Evolutionary conservation across 1,284 basidiomycete species (phyloP).

Genomic region (Cystobasidium pallidum): DNA sequence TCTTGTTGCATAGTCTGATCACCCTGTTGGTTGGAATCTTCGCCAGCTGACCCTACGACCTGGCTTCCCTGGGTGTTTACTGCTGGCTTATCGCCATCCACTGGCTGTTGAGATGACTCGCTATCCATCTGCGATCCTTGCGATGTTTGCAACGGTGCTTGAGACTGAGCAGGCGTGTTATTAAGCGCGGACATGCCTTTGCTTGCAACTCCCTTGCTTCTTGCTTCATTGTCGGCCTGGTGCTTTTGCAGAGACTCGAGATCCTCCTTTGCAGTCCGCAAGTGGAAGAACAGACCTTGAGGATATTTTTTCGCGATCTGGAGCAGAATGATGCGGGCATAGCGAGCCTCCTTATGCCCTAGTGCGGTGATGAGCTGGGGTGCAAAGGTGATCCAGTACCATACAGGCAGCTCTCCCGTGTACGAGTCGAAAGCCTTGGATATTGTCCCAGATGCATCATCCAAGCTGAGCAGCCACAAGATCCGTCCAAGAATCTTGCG

Average conservation of each 20-base stretch:
- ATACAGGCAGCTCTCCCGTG: slow-evolving; percentile 93
- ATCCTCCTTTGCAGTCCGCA: slow-evolving; percentile 91
- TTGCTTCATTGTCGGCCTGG: slow-evolving; percentile 50
- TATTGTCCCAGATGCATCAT: slow-evolving; percentile 75
- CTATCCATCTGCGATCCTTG: slow-evolving; percentile 37
- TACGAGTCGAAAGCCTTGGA: slow-evolving; percentile 92
- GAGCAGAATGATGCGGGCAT: slow-evolving; percentile 85
- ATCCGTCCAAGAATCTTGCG: slow-evolving; percentile 89
- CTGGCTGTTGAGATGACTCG: slow-evolving; percentile 32
- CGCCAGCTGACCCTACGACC: not conserved
- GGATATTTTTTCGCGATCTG: slow-evolving; percentile 88
- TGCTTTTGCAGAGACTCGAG: slow-evolving; percentile 62
- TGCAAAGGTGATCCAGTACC: slow-evolving; percentile 99
- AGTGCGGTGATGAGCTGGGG: slow-evolving; percentile 93
- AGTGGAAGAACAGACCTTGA: slow-evolving; percentile 91
- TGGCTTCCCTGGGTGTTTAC: not conserved
- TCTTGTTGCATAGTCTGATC: slow-evolving; percentile 10
- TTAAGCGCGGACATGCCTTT: not conserved
- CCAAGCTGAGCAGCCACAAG: slow-evolving; percentile 93
- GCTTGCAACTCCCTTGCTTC: slow-evolving; percentile 57
- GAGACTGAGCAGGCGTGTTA: not conserved
- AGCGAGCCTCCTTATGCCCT: slow-evolving; percentile 87
- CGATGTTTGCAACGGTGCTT: slow-evolving; percentile 40
- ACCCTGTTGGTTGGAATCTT: slow-evolving; percentile 15
- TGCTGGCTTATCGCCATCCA: slow-evolving; percentile 1